phyloP scores from a whole-genome alignment of 371 early-diverging fungal species.

The Apophysomyces trapeziformis region DNA sequence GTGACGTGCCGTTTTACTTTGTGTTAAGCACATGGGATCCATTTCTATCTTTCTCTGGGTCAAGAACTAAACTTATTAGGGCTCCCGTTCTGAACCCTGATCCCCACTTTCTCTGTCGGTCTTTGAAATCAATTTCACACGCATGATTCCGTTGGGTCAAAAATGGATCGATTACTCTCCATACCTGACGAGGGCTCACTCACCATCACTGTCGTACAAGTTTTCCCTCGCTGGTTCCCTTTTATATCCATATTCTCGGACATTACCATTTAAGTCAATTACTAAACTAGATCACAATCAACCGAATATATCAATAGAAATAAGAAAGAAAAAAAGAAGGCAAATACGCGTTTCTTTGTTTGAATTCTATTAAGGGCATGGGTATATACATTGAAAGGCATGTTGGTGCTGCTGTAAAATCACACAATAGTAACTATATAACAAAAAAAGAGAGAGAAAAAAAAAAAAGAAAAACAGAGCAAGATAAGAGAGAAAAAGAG shows the following conservation, averaged over 20 bases:
- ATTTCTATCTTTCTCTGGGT: neutral
- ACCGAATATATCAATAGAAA: neutral
- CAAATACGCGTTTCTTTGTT: neutral
- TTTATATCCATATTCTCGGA: slow-evolving; percentile 3
- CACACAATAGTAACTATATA: neutral
- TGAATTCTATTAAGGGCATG: neutral
- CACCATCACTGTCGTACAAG: neutral
- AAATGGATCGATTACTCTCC: too few species aligned
- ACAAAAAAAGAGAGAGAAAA: neutral
- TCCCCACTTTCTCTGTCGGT: neutral
- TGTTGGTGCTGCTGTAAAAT: neutral
- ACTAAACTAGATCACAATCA: neutral
- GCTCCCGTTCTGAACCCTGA: slow-evolving; percentile 6
- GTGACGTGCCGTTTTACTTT: neutral
- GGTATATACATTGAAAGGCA: slow-evolving; percentile 4
- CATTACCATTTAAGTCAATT: slow-evolving; percentile 3
- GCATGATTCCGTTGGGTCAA: neutral
- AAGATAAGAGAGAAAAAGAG: neutral
- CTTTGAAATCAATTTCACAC: neutral
- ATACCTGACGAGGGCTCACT: too few species aligned
- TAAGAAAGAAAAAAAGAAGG: neutral
- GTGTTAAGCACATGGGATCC: neutral
- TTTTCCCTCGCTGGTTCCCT: neutral
- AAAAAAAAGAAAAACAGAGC: neutral
- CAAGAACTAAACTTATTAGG: neutral